phyloP scores from a whole-genome alignment of 2,329 filamentous ascomycete species.

The Penicillium sp. region DNA sequence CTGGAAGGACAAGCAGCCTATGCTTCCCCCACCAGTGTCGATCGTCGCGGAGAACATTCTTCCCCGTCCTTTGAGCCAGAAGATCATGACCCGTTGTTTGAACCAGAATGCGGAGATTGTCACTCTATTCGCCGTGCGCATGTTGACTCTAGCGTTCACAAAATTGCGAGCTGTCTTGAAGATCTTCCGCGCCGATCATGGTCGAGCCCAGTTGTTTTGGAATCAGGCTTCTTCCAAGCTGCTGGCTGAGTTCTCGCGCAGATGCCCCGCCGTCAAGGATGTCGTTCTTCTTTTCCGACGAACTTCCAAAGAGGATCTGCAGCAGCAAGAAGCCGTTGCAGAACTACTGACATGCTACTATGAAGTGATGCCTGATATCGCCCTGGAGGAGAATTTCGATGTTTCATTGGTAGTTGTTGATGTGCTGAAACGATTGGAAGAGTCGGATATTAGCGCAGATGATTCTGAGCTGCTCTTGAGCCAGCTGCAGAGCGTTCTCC shows the following conservation, averaged over 20 bases:
- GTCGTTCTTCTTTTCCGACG: conserved; percentile 72
- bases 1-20: conserved; percentile 60
- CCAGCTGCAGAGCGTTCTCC: conserved; percentile 77
- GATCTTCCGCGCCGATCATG: conserved; percentile 56
- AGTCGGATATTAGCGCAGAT: conserved; percentile 44
- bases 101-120: conserved; percentile 75
- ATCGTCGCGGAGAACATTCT: conserved; percentile 83
- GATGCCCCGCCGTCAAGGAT: conserved; percentile 79
- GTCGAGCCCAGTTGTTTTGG: conserved; percentile 59
- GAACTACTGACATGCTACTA: conserved; percentile 83
- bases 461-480: conserved; percentile 62
- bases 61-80: conserved; percentile 77
- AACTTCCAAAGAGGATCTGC: conserved; percentile 64
- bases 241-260: conserved; percentile 70
- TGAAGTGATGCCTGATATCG: conserved; percentile 73
- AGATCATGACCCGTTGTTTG: conserved; percentile 75
- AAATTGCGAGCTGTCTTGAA: conserved; percentile 69
- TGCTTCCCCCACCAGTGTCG: conserved; percentile 72
- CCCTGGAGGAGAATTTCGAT: conserved; percentile 82
- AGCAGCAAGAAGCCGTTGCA: conserved; percentile 77
- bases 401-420: conserved; percentile 74
- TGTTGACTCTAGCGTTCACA: conserved; percentile 74
- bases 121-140: conserved; percentile 77
- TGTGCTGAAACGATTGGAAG: conserved; percentile 63
- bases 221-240: conserved; percentile 66